Percentiles rank a stretch among this genome's conserved stretches.
Conservation (phyloP, 2,329 filamentous ascomycete species). For the Curvularia spicifera region DNA sequence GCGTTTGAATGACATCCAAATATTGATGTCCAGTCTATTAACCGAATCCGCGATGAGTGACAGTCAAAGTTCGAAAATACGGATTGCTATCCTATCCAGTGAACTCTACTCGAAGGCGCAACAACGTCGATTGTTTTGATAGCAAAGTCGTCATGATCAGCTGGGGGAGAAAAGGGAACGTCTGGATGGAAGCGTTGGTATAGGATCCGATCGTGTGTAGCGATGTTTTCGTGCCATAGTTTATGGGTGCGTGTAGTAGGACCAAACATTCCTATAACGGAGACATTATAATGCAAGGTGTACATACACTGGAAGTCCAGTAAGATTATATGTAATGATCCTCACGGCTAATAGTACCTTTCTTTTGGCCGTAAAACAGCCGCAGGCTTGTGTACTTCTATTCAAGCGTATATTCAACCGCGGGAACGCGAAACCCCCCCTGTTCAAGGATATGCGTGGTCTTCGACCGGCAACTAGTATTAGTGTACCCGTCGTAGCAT, state of each 20-base stretch:
- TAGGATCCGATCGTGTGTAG: background rate
- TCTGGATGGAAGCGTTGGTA: background rate
- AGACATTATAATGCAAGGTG: background rate
- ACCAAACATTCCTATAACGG: background rate
- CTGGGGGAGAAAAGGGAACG: background rate
- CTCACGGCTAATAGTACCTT: background rate
- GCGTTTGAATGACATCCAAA: background rate
- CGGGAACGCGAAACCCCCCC: background rate
- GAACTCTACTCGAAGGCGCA: background rate
- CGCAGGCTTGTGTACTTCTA: background rate
- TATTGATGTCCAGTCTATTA: background rate
- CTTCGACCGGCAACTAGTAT: background rate
- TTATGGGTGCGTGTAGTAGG: background rate
- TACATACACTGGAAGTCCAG: background rate
- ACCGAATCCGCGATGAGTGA: background rate
- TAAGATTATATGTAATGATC: background rate
- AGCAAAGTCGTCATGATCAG: background rate
- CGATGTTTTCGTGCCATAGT: background rate
- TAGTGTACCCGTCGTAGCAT: background rate
- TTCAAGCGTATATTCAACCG: conserved; percentile 4
- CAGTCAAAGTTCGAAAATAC: background rate
- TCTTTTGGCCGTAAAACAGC: background rate
- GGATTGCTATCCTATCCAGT: background rate
- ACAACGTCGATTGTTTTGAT: background rate
- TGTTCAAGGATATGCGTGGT: background rate